Base-by-base conservation (phyloP, 306 rosid genomes). In the Dryas drummondii region DNA sequence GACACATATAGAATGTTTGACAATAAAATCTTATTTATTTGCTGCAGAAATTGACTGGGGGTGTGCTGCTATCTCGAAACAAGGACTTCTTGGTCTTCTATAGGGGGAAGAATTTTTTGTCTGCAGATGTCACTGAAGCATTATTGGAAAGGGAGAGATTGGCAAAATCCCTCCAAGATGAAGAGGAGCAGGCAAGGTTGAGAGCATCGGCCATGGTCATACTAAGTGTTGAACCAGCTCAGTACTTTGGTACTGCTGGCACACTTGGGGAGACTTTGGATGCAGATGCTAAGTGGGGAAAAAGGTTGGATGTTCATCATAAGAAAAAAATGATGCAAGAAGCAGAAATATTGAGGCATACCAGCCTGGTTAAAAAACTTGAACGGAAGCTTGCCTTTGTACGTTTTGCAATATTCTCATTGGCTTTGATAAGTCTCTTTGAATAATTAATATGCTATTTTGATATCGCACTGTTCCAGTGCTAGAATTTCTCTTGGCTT, bases 251-350 rank as follows among this genome's bases (percentile, higher is more conserved):
- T 7, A 90, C 79, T 78, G 85, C 99, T 2, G 99, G 99, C 71
- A 91, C 97, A 56, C 96, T 90, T 54, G 92, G 81, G 78, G 99
- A 94, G 87, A 94, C 97, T 60, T 78, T 91, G 81, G 88, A 88
- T 78, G 99, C 99, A 63, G 84, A 91, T 87, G 97, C 96, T 62
- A 94, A 88, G 78, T 94, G 99, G 99, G 97, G 97, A 56, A 92
- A 76, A 85, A 84, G 76, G 19, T 75, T 92, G 84, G 93, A 88
- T 66, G 80, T 82, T 68, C 45, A 45, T 58, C 93, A 90, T 70
- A 73, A 92, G 86, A 62, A 86, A 80, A 86, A 87, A 60, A 76
- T 92, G 68, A 86, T 84, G 90, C 84, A 69, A 73, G 90, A 92
- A 86, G 87, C 89, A 41, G 96, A 89, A 71, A 78, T 71, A 26